These are phyloP conservation scores for Fonsecaea erecta DNA, from an alignment of 2,329 filamentous ascomycete species.

Conservation along the genomic window DNA sequence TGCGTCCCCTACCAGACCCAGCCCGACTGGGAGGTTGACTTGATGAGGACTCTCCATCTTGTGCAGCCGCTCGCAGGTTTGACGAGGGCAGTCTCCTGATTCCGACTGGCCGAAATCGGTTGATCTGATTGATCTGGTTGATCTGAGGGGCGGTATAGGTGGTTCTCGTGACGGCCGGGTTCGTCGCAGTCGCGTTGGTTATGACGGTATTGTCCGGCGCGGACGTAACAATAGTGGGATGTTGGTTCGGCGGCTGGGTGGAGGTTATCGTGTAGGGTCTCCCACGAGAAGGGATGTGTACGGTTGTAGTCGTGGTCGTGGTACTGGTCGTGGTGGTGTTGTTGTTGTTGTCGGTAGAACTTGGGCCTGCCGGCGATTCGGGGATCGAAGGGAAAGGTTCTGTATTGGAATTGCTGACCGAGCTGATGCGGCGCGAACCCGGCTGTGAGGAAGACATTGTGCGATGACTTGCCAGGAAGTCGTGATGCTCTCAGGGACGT, in stretches of 20 bases:
- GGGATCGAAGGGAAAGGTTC: slow-evolving; percentile 33
- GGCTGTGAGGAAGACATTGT: slow-evolving; percentile 29
- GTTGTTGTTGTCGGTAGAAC: slow-evolving; percentile 19
- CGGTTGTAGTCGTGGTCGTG: slow-evolving; percentile 27
- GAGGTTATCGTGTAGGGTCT: slow-evolving; percentile 33
- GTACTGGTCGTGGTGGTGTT: slow-evolving; percentile 24
- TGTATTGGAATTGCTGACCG: slow-evolving; percentile 20
- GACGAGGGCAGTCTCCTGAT: slow-evolving; percentile 34
- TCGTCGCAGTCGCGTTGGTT: slow-evolving; percentile 4
- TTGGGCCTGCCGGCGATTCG: slow-evolving; percentile 22
- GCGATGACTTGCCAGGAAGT: neutral
- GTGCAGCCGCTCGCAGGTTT: slow-evolving; percentile 10
- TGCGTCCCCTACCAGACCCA: slow-evolving; percentile 27
- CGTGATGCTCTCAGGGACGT: neutral
- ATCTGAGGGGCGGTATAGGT: slow-evolving; percentile 10
- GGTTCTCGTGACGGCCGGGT: slow-evolving; percentile 24
- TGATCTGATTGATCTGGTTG: slow-evolving; percentile 14
- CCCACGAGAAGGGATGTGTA: slow-evolving; percentile 25
- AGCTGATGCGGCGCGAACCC: slow-evolving; percentile 22
- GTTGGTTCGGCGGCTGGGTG: slow-evolving; percentile 16
- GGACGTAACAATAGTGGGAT: slow-evolving; percentile 16
- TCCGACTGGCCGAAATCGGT: slow-evolving; percentile 31
- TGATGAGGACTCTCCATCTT: slow-evolving; percentile 3
- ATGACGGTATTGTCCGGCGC: slow-evolving; percentile 8
- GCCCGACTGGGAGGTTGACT: slow-evolving; percentile 20